A percentile compares a stretch with the other conserved stretches of the same genome.
Conservation (phyloP, 73 alveolate genomes). For the Strombidium stylifer region DNA sequence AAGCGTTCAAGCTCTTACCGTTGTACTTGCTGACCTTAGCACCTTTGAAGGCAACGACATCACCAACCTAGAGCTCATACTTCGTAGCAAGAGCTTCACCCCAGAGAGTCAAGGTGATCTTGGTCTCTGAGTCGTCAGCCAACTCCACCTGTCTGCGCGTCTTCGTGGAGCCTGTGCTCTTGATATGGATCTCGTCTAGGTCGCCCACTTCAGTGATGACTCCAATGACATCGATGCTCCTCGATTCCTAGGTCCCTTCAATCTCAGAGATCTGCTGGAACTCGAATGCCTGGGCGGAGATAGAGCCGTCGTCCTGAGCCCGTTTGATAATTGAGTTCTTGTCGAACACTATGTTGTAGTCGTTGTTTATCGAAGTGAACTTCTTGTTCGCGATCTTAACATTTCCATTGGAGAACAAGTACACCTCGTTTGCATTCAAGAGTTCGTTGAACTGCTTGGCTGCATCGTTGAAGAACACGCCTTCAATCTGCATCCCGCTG, state of each 20-base stretch:
- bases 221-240: conserved; percentile 58
- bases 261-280: conserved; percentile 43
- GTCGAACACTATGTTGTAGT: conserved; percentile 69
- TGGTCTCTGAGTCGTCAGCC: conserved; percentile 49
- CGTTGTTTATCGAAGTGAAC: conserved; percentile 73
- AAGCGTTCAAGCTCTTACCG: conserved; percentile 48
- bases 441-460: conserved; percentile 66
- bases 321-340: conserved; percentile 49
- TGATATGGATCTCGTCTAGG: conserved; percentile 20
- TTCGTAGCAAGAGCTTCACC: conserved; percentile 35
- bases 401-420: conserved; percentile 65
- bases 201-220: conserved; percentile 40
- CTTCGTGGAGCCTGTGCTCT: conserved; percentile 42
- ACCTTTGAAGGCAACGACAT: conserved; percentile 47
- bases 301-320: conserved; percentile 56
- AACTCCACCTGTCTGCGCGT: conserved; percentile 38
- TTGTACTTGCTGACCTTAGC: conserved; percentile 50
- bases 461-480: conserved; percentile 75
- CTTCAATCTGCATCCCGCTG: conserved; percentile 67
- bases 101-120: conserved; percentile 47
- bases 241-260: conserved; percentile 16
- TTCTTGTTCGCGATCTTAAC: conserved; percentile 73
- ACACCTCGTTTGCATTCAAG: conserved; percentile 69
- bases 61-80: conserved; percentile 16
- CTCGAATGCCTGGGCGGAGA: conserved; percentile 27